phyloP scores from a whole-genome alignment of 345 rosid genomes.

The Angophora floribunda region DNA sequence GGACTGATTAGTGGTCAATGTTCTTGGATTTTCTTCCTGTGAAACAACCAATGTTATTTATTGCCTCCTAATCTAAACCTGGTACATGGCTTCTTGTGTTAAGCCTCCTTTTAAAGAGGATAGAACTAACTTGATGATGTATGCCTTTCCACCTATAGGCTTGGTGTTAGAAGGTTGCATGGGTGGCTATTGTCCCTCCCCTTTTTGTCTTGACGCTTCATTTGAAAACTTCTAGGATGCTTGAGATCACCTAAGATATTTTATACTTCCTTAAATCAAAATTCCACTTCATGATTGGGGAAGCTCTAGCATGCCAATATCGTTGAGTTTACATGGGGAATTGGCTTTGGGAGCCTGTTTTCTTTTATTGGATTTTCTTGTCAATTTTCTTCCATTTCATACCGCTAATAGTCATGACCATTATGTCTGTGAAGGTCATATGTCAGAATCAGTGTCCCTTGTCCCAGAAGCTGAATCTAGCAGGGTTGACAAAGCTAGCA shows the following conservation, averaged over 20 bases:
- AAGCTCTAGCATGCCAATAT: background rate
- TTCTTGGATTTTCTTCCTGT: background rate
- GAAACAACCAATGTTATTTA: background rate
- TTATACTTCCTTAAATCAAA: background rate
- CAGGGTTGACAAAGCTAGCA: slow-evolving; percentile 10
- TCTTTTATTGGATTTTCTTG: background rate
- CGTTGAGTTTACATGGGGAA: background rate
- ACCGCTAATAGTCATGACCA: background rate
- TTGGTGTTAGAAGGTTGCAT: background rate
- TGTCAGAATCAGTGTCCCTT: slow-evolving; percentile 38
- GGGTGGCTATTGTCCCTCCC: background rate
- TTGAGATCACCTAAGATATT: background rate
- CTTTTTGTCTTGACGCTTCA: background rate
- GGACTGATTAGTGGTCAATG: background rate
- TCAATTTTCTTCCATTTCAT: background rate
- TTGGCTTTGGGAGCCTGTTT: background rate
- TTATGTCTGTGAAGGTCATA: slow-evolving; percentile 17
- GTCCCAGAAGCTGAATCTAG: slow-evolving; percentile 24
- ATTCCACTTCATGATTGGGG: background rate
- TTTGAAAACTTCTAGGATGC: background rate
- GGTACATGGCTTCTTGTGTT: background rate
- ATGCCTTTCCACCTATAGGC: background rate
- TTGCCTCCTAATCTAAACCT: background rate
- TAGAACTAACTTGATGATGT: background rate
- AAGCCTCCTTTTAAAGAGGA: background rate